Evolutionary conservation across 2,329 filamentous ascomycete species (phyloP).

Genomic region (Microcyclosporella mali): DNA sequence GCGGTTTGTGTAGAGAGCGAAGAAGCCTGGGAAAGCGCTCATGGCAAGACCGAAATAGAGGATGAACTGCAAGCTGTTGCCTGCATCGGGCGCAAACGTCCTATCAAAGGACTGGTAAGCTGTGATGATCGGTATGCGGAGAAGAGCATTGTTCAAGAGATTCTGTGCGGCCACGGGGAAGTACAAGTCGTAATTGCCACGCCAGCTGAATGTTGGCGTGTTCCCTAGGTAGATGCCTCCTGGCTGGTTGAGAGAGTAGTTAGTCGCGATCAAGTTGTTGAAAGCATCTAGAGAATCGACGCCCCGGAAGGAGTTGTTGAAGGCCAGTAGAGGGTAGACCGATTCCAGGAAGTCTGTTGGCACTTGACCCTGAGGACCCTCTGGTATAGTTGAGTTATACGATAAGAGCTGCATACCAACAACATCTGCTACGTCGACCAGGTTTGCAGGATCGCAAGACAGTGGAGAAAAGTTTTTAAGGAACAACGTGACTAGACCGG

Average conservation of each 20-base stretch:
- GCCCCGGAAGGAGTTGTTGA: conserved; percentile 36
- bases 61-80: conserved; percentile 70
- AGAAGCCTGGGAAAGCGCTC: conserved; percentile 75
- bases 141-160: conserved; percentile 74
- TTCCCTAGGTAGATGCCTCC: conserved; percentile 72
- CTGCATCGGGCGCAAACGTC: conserved; percentile 62
- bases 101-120: conserved; percentile 70
- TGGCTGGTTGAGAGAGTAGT: conserved; percentile 64
- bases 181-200: conserved; percentile 58
- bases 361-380: conserved; percentile 35
- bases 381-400: conserved; percentile 30
- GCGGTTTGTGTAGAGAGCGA: conserved; percentile 79
- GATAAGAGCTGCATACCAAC: conserved; percentile 21
- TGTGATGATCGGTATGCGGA: conserved; percentile 62
- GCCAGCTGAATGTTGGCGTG: conserved; percentile 64
- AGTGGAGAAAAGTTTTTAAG: conserved; percentile 52
- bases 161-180: conserved; percentile 74
- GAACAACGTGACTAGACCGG: conserved; percentile 72
- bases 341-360: conserved; percentile 27
- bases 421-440: conserved; percentile 16
- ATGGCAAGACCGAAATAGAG: conserved; percentile 77
- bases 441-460: conserved; percentile 40
- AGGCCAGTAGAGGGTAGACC: conserved; percentile 21
- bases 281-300: conserved; percentile 65
- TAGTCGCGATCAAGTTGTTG: conserved; percentile 55